Conservation (phyloP, 2,329 filamentous ascomycete genomes). For the Canariomyces notabilis region DNA sequence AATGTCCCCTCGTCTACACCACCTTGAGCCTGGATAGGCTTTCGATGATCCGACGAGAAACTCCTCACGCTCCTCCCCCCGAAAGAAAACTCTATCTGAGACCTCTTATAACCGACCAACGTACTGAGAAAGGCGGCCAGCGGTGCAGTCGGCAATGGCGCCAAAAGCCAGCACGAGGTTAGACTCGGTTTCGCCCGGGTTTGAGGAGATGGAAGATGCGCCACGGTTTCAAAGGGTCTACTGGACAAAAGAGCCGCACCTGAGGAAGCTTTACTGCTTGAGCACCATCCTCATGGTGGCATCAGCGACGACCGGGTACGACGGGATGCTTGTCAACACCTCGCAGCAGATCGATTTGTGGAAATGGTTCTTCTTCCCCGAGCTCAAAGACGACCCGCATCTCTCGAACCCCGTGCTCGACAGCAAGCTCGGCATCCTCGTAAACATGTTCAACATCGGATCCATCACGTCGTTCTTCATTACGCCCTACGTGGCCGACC, state of each 20-base stretch:
- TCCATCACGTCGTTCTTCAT: constrained; percentile 44
- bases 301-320: constrained; percentile 58
- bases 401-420: constrained; percentile 18
- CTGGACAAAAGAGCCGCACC: constrained; percentile 53
- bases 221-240: constrained; percentile 50
- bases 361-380: constrained; percentile 45
- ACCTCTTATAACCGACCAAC: too few species aligned
- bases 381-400: constrained; percentile 30
- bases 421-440: constrained; percentile 44
- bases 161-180: constrained; percentile 8
- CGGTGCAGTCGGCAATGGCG: constrained; percentile 9
- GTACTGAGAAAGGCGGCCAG: constrained; percentile 1
- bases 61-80: not conserved
- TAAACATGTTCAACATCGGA: constrained; percentile 50
- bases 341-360: constrained; percentile 53
- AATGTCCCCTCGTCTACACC: not conserved
- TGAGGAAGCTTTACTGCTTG: constrained; percentile 51
- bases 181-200: constrained; percentile 19
- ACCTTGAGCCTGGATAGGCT: not conserved
- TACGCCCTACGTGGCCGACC: constrained; percentile 42
- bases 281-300: constrained; percentile 52
- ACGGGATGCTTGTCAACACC: constrained; percentile 56
- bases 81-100: not conserved
- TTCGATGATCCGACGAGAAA: too few species aligned
- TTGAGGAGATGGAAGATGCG: constrained; percentile 38